phyloP scores from a whole-genome alignment of 768 basidiomycete genomes.

The Postia placenta region DNA sequence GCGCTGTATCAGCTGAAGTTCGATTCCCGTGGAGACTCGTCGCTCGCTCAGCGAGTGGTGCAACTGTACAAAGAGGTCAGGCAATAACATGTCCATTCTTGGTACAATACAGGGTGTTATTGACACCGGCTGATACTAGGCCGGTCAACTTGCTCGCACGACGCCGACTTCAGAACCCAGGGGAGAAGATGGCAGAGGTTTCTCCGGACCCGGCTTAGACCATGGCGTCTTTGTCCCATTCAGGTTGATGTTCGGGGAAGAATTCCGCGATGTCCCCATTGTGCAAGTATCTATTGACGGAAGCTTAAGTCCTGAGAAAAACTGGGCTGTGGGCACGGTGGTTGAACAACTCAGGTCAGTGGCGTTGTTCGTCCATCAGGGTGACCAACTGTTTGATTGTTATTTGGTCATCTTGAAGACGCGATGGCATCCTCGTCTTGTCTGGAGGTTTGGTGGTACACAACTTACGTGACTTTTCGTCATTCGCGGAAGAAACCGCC shows the following conservation, averaged over 20 bases:
- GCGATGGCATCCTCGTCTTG: slow-evolving; percentile 63
- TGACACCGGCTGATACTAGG: slow-evolving; percentile 26
- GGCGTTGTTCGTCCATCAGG: not conserved
- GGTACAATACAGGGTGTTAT: no score
- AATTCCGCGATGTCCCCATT: slow-evolving; percentile 56
- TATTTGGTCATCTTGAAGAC: slow-evolving; percentile 29
- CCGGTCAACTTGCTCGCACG: slow-evolving; percentile 47
- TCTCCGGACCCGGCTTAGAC: slow-evolving; percentile 59
- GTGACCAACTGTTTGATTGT: no score
- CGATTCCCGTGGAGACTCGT: slow-evolving; percentile 56
- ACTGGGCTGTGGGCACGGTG: slow-evolving; percentile 63
- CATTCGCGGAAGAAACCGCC: slow-evolving; percentile 46
- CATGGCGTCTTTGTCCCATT: slow-evolving; percentile 83
- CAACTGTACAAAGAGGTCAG: slow-evolving; percentile 49
- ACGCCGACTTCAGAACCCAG: slow-evolving; percentile 45
- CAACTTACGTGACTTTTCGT: slow-evolving; percentile 50
- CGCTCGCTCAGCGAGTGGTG: slow-evolving; percentile 53
- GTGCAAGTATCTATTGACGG: slow-evolving; percentile 66
- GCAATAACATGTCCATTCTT: not conserved
- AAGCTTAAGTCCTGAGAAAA: slow-evolving; percentile 49
- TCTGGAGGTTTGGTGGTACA: slow-evolving; percentile 67
- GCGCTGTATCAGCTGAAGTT: slow-evolving; percentile 60
- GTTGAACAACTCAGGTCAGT: slow-evolving; percentile 50
- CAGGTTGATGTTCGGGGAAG: slow-evolving; percentile 69
- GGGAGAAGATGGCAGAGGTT: slow-evolving; percentile 62